A percentile compares a stretch with the other conserved stretches of the same genome.
phyloP scores from a whole-genome alignment of 2,329 filamentous ascomycete species.

The Colletotrichum cuscutae region DNA sequence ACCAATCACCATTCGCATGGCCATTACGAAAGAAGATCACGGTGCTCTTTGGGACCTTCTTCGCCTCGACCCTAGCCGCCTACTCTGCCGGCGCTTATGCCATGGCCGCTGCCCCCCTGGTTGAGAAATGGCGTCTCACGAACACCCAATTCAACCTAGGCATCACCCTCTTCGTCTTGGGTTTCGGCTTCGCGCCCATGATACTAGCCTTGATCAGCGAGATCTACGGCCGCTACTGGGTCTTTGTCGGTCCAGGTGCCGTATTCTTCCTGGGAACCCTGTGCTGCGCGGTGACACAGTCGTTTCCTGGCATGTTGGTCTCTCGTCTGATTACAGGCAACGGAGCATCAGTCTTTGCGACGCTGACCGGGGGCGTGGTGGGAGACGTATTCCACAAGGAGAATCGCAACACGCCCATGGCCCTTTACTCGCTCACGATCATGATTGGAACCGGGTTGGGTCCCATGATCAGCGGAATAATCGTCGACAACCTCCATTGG shows the following conservation, averaged over 20 bases:
- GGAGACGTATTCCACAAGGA: slow-evolving; percentile 72
- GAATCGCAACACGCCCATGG: slow-evolving; percentile 76
- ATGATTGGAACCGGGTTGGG: slow-evolving; percentile 73
- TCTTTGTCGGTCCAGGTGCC: slow-evolving; percentile 43
- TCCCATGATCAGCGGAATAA: slow-evolving; percentile 67
- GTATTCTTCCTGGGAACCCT: slow-evolving; percentile 52
- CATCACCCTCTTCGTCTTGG: slow-evolving; percentile 71
- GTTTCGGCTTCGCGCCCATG: slow-evolving; percentile 76
- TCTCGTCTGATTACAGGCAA: slow-evolving; percentile 72
- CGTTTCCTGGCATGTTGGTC: slow-evolving; percentile 70
- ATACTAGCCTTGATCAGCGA: slow-evolving; percentile 75
- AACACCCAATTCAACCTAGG: slow-evolving; percentile 66
- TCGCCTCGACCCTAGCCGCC: slow-evolving; percentile 68
- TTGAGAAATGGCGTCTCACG: slow-evolving; percentile 65
- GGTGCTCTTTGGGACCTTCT: slow-evolving; percentile 39
- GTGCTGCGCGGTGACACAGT: slow-evolving; percentile 68
- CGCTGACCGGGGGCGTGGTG: slow-evolving; percentile 71
- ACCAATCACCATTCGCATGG: slow-evolving; percentile 27
- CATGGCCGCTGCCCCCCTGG: slow-evolving; percentile 65
- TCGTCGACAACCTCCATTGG: slow-evolving; percentile 68
- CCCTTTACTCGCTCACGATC: slow-evolving; percentile 70
- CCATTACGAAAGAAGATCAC: slow-evolving; percentile 35
- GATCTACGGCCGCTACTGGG: slow-evolving; percentile 55
- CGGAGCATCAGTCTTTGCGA: slow-evolving; percentile 60
- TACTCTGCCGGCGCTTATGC: slow-evolving; percentile 73